phyloP scores from a whole-genome alignment of 2,329 filamentous ascomycete genomes.

The Thelonectria olida region DNA sequence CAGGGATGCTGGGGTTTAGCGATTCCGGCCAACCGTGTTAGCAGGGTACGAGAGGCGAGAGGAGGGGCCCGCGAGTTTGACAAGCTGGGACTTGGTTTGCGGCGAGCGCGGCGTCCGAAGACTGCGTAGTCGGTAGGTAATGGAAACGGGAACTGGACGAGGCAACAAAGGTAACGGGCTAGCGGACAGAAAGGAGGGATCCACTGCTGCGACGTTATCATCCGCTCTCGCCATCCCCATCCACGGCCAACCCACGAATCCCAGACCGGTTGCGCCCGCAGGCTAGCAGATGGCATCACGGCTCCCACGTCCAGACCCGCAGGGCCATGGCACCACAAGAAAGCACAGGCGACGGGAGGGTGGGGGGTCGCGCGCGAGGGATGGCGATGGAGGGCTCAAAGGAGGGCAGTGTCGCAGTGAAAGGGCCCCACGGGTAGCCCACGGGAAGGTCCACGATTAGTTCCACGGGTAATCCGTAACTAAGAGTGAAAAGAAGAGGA shows the following conservation, averaged over 20 bases:
- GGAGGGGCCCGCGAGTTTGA: conserved; percentile 13
- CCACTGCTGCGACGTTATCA: conserved; percentile 40
- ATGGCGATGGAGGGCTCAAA: conserved; percentile 17
- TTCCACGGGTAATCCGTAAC: conserved; percentile 16
- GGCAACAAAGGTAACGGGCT: conserved; percentile 21
- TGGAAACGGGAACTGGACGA: neutral
- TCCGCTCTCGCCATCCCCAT: conserved; percentile 33
- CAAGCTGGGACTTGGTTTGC: neutral
- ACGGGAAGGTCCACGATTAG: conserved; percentile 24
- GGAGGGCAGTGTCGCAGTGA: neutral
- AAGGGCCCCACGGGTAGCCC: conserved; percentile 25
- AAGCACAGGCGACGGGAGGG: conserved; percentile 26
- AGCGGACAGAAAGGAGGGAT: conserved; percentile 28
- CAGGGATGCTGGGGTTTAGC: conserved; percentile 39
- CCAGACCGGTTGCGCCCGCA: conserved; percentile 42
- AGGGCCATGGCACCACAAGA: conserved; percentile 39
- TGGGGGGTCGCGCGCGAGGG: conserved; percentile 30
- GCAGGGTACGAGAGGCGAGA: conserved; percentile 27
- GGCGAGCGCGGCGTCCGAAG: neutral
- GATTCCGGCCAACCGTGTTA: conserved; percentile 37
- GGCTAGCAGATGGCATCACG: conserved; percentile 42
- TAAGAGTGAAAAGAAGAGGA: conserved; percentile 8
- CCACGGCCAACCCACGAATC: conserved; percentile 39
- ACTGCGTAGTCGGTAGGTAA: neutral
- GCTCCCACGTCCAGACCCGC: conserved; percentile 42